Evolutionary conservation across 208 protist genomes (phyloP).

Genomic region (Acanthamoeba triangularis): DNA sequence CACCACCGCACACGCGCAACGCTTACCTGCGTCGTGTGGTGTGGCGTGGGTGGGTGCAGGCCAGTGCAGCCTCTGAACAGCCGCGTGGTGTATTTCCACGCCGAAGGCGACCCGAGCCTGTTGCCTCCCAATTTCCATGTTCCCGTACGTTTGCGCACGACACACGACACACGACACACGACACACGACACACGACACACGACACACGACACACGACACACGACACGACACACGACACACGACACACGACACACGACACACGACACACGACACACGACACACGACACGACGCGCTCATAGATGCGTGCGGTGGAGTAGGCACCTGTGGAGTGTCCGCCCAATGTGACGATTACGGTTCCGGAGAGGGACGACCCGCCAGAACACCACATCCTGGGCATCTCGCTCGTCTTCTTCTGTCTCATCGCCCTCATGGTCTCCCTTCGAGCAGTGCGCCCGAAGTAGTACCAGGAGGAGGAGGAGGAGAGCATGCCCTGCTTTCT

Average conservation of each 20-base stretch:
- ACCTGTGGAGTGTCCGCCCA: background rate
- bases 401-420: background rate
- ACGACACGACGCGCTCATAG: background rate
- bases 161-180: too few species aligned
- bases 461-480: too few species aligned
- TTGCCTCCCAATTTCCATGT: background rate
- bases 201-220: too few species aligned
- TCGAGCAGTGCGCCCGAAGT: conserved; percentile 3
- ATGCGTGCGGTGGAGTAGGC: background rate
- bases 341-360: background rate
- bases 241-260: too few species aligned
- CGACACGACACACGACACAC: too few species aligned
- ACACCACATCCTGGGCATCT: background rate
- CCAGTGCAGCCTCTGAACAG: background rate
- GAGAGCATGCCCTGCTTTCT: too few species aligned
- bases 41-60: background rate
- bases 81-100: background rate
- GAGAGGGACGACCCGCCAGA: background rate
- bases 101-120: background rate
- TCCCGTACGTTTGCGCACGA: background rate
- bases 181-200: too few species aligned
- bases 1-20: background rate
- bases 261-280: too few species aligned
- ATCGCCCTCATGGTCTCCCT: background rate
- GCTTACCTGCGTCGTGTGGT: too few species aligned